Evolutionary conservation across 371 early-diverging fungal genomes (phyloP), one percentile per base, ranked within the genome.

Genomic region (Circinella minor): DNA sequence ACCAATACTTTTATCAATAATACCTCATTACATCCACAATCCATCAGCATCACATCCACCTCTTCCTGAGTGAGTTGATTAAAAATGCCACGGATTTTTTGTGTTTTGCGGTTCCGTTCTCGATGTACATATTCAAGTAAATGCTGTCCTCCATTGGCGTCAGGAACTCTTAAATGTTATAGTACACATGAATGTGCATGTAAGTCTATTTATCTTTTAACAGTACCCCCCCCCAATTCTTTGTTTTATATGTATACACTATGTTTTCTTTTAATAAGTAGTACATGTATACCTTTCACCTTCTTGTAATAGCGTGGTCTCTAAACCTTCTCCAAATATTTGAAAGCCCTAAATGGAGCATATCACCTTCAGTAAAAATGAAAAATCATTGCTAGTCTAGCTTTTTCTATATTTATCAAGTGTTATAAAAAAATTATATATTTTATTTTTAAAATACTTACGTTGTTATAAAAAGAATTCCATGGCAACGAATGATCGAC

Each of bases 1-100:
- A 15, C 43, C 1, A 43, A 43, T 27, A 27, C 27, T 6, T 43
- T 43, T 43, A 43, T 43, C 6, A 43, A 43, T 43, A 43, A 51
- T 75, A 83, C 92, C 80, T 94, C 96, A 65, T 95, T 91, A 64
- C 90, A 82, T 36, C 79, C 82, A 70, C 89, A 89, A 72, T 94
- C 92, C 73, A 86, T 83, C 38, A 95, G 75, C 47, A 94, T 90
- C 55, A 90, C 87, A 65, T 88, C 82, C 46, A 95, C 92, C 79
- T 96, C 96, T 66, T 93, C 90, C 54, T 87, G 85, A 0, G 82
- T 77, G 20, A 96, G 67, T 70, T 92, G 88, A 17, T 81, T 86
- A 72, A 89, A 94, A 72, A 91, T 85, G n/a, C 74, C 74, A 48
- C 84, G 86, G 65, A 96, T 88, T 61, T 88, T 91, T n/a, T 38